Percentiles rank a stretch among this genome's conserved stretches.
Evolutionary conservation across 176 grass and related monocot species (phyloP).

Genomic region (Tillandsia fasciculata): DNA sequence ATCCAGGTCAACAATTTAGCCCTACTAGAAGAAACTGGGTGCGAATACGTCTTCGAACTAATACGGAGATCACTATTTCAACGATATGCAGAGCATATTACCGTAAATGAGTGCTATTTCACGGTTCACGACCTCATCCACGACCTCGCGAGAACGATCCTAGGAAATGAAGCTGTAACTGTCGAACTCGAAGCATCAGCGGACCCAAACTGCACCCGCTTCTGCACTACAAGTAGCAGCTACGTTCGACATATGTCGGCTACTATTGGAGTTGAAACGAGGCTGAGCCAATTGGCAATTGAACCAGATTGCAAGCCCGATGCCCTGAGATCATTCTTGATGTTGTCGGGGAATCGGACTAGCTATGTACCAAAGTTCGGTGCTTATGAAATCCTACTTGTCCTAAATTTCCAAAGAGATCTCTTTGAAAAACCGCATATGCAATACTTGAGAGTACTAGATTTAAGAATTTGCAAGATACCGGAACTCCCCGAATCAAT

Average conservation of each 20-base stretch:
- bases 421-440: neutral
- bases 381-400: too few relatives aligned
- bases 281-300: neutral
- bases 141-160: constrained; percentile 18
- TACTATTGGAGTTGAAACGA: neutral
- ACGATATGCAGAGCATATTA: neutral
- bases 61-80: constrained; percentile 22
- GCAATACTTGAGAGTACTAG: constrained; percentile 28
- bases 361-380: too few relatives aligned
- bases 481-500: constrained; percentile 31
- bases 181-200: neutral
- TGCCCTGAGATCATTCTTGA: neutral
- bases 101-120: neutral
- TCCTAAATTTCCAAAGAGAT: neutral
- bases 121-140: constrained; percentile 25
- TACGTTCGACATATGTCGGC: neutral
- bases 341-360: neutral
- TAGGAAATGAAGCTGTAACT: constrained; percentile 5
- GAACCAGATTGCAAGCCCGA: neutral
- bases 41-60: constrained; percentile 12
- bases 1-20: constrained; percentile 2
- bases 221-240: constrained; percentile 4
- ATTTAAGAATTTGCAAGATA: constrained; percentile 27
- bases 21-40: constrained; percentile 9
- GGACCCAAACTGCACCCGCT: too few relatives aligned